Base-by-base conservation (phyloP, 2,329 filamentous ascomycete species). In the Nothophoma quercina region DNA sequence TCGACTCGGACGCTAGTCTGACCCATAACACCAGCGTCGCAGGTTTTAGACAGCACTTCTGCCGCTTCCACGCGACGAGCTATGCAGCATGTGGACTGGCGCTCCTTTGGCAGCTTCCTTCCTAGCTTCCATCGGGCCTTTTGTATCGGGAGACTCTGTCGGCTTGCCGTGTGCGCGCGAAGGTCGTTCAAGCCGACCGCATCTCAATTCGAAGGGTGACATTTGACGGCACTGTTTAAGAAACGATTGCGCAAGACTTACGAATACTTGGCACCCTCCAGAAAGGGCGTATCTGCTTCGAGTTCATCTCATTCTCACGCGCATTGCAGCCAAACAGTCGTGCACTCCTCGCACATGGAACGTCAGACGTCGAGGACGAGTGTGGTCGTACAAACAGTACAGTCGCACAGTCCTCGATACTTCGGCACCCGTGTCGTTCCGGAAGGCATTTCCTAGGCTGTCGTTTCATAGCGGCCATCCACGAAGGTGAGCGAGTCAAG, bases 11-110 rank as follows among this genome's bases (percentile, higher is more conserved):
- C 42, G 33, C 53, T 56, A 58, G 38, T 50, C 29, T 45, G 57
- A 51, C 58, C 58, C 54, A 43, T 46, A 25, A 47, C 36, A 55
- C 62, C 62, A 65, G 63, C 54, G 64, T 70, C 59, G 56, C 64
- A 71, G 50, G 52, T 46, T 39, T 51, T 40, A 22, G 48, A 40
- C 54, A 58, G 54, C 33, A 33, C 52, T 39, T n/a, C 51, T 59
- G 65, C 70, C 69, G 69, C 64, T 68, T 72, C 70, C 71, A 72
- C 71, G 70, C 70, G 69, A 70, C 59, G 55, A 49, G 55, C 62
- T 60, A 70, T 49, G 60, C 63, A 47, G 21, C 22, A 48, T 23
- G 8, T 25, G 45, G 45, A 18, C 13, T 45, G 51, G 51, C 19
- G 32, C 25, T 29, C 33, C 33, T 35, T 25, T 36, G 38, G 50